Evolutionary conservation across 129 eudicot genomes (phyloP), one percentile per base, ranked within the genome.

Genomic region (sunflower (Helianthus annuus)): DNA sequence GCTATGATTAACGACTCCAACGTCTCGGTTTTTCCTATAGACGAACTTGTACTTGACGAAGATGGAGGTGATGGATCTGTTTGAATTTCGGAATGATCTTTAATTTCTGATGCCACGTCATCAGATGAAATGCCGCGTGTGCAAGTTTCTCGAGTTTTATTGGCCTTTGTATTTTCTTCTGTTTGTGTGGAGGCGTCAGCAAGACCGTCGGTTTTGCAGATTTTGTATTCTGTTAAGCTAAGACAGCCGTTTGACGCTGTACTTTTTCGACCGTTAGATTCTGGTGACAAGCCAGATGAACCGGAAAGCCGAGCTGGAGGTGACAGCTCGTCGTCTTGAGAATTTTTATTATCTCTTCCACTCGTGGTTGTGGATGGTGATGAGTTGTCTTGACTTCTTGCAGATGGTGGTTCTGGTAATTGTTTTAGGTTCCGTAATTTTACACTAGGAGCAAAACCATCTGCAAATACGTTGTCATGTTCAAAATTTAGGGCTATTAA

Each of bases 161-260:
- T 68, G 40, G 38, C 75, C 69, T 78, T 84, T 4, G 38, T 38
- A 42, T 61, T 81, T 59, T 87, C 96, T 54, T 94, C 93, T 6
- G 97, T 94, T 64, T 94, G 98, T 57, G 96, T 90, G 53, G 98
- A 82, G 6, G 98, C 98, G 77, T 94, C 90, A 27, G 97, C 88
- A 42, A 88, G 81, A 66, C 91, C 88, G 34, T 90, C 93, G 39
- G 72, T 75, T 62, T 81, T 86, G 86, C 86, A 79, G 70, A 88
- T 79, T 75, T 84, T 94, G 85, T 86, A 89, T 78, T 89, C 95
- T 1, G 89, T 77, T 70, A 93, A 76, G 79, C 95, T 85, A 62
- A 93, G 76, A 71, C 92, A 84, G 78, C 84, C 90, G 49, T 66
- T 74, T 55, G 79, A 84, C 0, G 85, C 62, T 22, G 98, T 83